Percentiles rank a stretch among this genome's conserved stretches.
phyloP scores from a whole-genome alignment of 2,329 filamentous ascomycete species.

The Alternaria ethzedia region DNA sequence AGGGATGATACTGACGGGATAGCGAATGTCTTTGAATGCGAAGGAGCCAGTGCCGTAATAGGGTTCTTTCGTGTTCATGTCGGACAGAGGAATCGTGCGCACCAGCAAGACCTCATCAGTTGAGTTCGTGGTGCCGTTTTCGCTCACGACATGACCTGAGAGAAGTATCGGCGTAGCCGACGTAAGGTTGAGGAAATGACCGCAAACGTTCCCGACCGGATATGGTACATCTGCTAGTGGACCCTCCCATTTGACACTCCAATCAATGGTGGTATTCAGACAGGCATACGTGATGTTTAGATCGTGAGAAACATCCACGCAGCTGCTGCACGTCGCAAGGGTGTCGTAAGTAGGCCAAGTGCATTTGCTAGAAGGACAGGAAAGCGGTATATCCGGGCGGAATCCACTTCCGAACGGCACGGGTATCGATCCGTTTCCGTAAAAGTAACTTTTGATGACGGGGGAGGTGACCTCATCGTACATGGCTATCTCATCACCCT shows the following conservation, averaged over 20 bases:
- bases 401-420: conserved; percentile 29
- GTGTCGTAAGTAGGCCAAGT: conserved; percentile 36
- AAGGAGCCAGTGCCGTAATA: conserved; percentile 23
- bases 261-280: conserved; percentile 18
- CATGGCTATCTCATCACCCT: too few relatives aligned
- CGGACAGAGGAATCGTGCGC: conserved; percentile 18
- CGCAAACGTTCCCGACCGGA: conserved; percentile 33
- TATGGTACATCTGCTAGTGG: not conserved
- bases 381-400: conserved; percentile 33
- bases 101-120: conserved; percentile 15
- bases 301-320: conserved; percentile 18
- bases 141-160: conserved; percentile 13
- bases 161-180: conserved; percentile 19
- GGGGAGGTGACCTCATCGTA: too few relatives aligned
- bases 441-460: conserved; percentile 10
- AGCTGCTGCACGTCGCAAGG: conserved; percentile 33
- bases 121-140: not conserved
- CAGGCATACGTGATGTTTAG: conserved; percentile 24
- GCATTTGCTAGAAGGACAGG: conserved; percentile 39
- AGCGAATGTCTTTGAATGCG: conserved; percentile 17
- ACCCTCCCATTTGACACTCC: conserved; percentile 7
- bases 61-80: not conserved
- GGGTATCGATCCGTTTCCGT: conserved; percentile 30
- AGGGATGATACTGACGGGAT: not conserved
- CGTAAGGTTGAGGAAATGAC: conserved; percentile 33